phyloP scores from a whole-genome alignment of 2,329 filamentous ascomycete species.

The Venturiaceae sp. region DNA sequence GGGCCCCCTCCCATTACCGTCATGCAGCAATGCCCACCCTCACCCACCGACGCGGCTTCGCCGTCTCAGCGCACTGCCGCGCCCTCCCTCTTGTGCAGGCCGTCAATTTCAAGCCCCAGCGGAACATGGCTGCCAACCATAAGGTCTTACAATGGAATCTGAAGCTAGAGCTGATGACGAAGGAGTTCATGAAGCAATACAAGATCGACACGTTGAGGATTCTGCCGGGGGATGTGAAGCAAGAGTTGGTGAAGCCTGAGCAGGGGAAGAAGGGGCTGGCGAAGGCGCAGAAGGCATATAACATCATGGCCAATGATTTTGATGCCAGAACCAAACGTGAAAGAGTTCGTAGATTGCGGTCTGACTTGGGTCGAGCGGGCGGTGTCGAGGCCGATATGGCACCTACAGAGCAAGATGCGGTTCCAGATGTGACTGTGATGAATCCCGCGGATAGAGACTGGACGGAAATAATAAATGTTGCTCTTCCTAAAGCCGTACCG shows the following conservation, averaged over 20 bases:
- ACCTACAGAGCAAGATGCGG: too few species aligned
- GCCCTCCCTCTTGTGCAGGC: neutral
- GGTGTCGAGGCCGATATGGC: too few species aligned
- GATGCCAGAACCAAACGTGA: too few species aligned
- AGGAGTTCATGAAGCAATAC: neutral
- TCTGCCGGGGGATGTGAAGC: neutral
- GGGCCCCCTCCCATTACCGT: neutral
- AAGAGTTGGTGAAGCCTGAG: neutral
- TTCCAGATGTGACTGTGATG: too few species aligned
- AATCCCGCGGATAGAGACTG: too few species aligned
- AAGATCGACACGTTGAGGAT: neutral
- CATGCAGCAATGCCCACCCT: neutral
- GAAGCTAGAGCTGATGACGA: neutral
- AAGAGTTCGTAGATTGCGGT: too few species aligned
- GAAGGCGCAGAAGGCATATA: neutral
- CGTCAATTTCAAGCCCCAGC: neutral
- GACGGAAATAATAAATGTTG: too few species aligned
- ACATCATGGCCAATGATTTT: too few species aligned
- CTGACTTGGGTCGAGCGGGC: too few species aligned
- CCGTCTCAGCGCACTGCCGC: neutral
- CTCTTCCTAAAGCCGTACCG: neutral
- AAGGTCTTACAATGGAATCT: neutral
- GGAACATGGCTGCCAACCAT: neutral
- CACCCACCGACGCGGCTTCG: neutral
- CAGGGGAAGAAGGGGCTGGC: neutral